These are phyloP conservation scores for Cornus suecica DNA, from an alignment of 148 eudicot genomes.

Conservation along the genomic window DNA sequence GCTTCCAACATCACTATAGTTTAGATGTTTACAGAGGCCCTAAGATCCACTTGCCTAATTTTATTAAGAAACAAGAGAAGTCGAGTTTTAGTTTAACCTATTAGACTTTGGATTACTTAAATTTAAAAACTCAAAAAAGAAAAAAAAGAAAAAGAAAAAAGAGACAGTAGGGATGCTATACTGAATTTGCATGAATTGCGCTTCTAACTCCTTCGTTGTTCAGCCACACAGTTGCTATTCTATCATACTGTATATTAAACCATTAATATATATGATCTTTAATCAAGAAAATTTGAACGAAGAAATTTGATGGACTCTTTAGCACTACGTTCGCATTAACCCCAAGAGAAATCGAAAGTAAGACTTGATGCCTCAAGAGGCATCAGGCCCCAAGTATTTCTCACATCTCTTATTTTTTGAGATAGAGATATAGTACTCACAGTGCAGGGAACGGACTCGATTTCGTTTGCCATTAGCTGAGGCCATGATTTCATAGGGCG, in stretches of 20 bases:
- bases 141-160: not conserved
- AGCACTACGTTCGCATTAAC: too few relatives aligned
- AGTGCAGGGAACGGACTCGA: conserved; percentile 61
- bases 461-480: conserved; percentile 36
- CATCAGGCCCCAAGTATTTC: too few relatives aligned
- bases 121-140: not conserved
- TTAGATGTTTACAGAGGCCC: conserved; percentile 57
- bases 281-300: too few relatives aligned
- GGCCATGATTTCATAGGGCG: conserved; percentile 79
- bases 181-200: conserved; percentile 10
- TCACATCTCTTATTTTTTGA: too few relatives aligned
- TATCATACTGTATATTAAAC: too few relatives aligned
- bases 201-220: too few relatives aligned
- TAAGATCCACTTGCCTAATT: conserved; percentile 49
- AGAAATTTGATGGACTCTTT: too few relatives aligned
- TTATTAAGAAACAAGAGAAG: not conserved
- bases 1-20: conserved; percentile 63
- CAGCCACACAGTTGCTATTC: too few relatives aligned
- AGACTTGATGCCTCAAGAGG: too few relatives aligned
- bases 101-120: not conserved
- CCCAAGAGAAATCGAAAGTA: too few relatives aligned
- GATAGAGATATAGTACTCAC: conserved; percentile 29
- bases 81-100: not conserved
- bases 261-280: too few relatives aligned
- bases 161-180: not conserved